Percentiles rank a stretch among this genome's conserved stretches.
phyloP scores from a whole-genome alignment of 2,329 filamentous ascomycete genomes.

The Pseudogymnoascus destructans region DNA sequence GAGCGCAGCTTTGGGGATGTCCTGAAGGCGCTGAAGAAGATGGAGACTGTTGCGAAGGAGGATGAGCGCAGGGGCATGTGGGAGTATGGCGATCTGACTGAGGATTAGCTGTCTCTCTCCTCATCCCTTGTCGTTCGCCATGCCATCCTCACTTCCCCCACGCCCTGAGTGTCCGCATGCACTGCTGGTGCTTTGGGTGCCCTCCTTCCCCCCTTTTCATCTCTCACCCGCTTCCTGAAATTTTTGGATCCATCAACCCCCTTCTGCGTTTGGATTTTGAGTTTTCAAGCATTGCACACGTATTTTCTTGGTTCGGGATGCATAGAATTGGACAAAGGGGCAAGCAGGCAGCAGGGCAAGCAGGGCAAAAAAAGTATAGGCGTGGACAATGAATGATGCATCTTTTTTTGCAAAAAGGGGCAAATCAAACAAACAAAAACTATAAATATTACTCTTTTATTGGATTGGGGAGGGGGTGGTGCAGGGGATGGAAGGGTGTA shows the following conservation, averaged over 20 bases:
- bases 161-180: neutral
- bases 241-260: neutral
- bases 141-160: neutral
- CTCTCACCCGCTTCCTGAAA: neutral
- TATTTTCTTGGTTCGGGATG: neutral
- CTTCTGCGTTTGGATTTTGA: neutral
- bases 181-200: neutral
- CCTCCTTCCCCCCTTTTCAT: neutral
- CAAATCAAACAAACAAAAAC: neutral
- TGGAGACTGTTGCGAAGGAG: slow-evolving; percentile 67
- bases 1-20: slow-evolving; percentile 65
- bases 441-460: neutral
- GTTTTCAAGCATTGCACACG: neutral
- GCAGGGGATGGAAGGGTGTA: neutral
- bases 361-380: neutral
- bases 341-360: neutral
- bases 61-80: slow-evolving; percentile 76
- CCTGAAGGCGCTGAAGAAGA: slow-evolving; percentile 56
- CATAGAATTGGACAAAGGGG: neutral
- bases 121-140: neutral
- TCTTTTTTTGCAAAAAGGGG: neutral
- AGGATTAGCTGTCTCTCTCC: slow-evolving; percentile 44
- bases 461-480: neutral
- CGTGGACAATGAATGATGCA: neutral
- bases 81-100: slow-evolving; percentile 95